Evolutionary conservation across 768 basidiomycete species (phyloP), one percentile per base, ranked within the genome.

Genomic region (Lentinus tigrinus): DNA sequence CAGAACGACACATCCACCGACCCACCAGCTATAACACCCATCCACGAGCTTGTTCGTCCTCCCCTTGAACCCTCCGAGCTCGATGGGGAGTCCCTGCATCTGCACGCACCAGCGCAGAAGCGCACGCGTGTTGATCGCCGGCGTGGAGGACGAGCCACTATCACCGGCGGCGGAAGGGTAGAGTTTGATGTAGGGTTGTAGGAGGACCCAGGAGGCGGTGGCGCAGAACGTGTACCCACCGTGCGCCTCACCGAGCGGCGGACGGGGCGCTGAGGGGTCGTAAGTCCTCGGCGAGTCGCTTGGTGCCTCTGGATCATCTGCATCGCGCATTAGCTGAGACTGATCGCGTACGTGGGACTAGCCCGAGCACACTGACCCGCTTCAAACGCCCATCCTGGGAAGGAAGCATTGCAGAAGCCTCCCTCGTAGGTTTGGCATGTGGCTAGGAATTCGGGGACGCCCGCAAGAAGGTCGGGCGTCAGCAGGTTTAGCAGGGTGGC

Each of bases 1-100:
- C 8, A 98, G 74, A 0, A 82, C 79, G 68, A 97, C 92, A 16
- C 89, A 81, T 0, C 95, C 95, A 2, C 93, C 97, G 23, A 93
- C 91, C 97, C 96, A 99, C 97, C 97, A 99, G n/a, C 90, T 88
- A 72, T 99, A 99, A 72, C 97, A 99, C 4, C 96, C 97, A 66
- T 99, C 97, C 0, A 99, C 96, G n/a, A 99, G 81, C 72, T 99
- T 99, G 71, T 98, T 99, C 63, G 93, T 93, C 52, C 97, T 78
- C 0, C 97, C 97, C 54, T 81, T 82, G 74, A 99, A 98, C 2
- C 97, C 97, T 3, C 95, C 96, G 9, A 94, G 78, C 68, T 98
- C 96, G 11, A 82, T 79, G 42, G 86, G 86, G 1, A 75, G 72
- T 0, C 93, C 95, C 69, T 98, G 96, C 87, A 97, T 89, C 43